Evolutionary conservation across 1,284 basidiomycete species (phyloP).

Genomic region (Amylostereum areolatum): DNA sequence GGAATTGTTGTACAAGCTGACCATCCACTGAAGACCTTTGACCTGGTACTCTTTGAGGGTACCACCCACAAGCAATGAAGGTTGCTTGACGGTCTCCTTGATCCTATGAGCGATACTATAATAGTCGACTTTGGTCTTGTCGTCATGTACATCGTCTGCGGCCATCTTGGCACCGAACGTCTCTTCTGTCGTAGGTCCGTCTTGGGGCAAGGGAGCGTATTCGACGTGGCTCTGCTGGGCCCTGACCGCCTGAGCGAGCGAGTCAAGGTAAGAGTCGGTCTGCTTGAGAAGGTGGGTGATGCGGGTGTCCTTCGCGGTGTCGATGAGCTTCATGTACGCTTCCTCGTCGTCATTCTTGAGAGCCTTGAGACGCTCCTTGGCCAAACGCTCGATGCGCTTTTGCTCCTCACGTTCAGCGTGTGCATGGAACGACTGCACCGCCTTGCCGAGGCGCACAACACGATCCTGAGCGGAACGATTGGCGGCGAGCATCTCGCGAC

Average conservation of each 20-base stretch:
- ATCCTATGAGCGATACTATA: constrained; percentile 95
- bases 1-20: constrained; percentile 97
- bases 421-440: constrained; percentile 83
- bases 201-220: constrained; percentile 41
- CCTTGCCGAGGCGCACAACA: constrained; percentile 77
- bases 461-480: constrained; percentile 71
- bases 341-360: constrained; percentile 99
- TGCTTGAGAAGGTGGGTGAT: constrained; percentile 95
- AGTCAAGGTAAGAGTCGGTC: constrained; percentile 94
- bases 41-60: constrained; percentile 91
- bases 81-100: constrained; percentile 89
- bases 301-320: constrained; percentile 98
- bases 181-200: constrained; percentile 77
- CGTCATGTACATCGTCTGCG: constrained; percentile 54
- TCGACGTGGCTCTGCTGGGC: constrained; percentile 81
- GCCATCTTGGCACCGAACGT: constrained; percentile 83
- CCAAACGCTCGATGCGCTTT: constrained; percentile 92
- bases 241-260: constrained; percentile 89
- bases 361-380: constrained; percentile 98
- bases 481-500: constrained; percentile 64
- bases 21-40: constrained; percentile 96
- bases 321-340: constrained; percentile 98
- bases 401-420: constrained; percentile 98
- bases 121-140: constrained; percentile 87
- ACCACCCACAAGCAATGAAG: constrained; percentile 76